phyloP scores from a whole-genome alignment of 306 rosid genomes.

The Cucurbita ficifolia region DNA sequence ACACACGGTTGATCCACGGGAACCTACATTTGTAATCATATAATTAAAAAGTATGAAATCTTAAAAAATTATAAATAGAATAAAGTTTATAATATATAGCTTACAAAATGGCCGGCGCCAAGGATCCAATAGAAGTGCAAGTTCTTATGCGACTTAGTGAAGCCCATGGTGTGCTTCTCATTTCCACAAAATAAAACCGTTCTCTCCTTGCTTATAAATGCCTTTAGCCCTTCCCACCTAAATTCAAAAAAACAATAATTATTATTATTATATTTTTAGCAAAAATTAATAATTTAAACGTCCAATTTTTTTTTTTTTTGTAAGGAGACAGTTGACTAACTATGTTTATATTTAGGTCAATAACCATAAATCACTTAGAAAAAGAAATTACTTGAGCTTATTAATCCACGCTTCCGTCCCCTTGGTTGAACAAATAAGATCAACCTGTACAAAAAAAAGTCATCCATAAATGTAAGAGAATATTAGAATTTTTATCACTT shows the following conservation, averaged over 20 bases:
- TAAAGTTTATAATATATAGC: constrained; percentile 15
- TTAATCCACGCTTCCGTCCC: constrained; percentile 79
- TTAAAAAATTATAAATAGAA: neutral
- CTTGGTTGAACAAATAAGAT: constrained; percentile 80
- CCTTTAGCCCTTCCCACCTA: constrained; percentile 72
- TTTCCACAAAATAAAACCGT: constrained; percentile 44
- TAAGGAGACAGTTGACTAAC: too few species aligned
- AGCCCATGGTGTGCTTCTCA: constrained; percentile 36
- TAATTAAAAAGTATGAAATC: neutral
- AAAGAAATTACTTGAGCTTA: constrained; percentile 46
- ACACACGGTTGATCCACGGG: constrained; percentile 82
- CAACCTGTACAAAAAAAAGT: too few species aligned
- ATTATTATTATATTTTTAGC: too few species aligned
- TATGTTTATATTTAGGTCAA: too few species aligned
- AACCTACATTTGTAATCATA: constrained; percentile 28
- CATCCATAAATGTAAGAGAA: too few species aligned
- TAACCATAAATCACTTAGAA: neutral
- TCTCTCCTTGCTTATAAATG: constrained; percentile 38
- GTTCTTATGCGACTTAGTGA: constrained; percentile 48
- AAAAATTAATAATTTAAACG: too few species aligned
- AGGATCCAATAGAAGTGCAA: constrained; percentile 87
- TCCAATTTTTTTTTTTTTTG: too few species aligned
- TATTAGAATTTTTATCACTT: too few species aligned
- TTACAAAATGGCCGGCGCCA: constrained; percentile 92
- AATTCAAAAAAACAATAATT: neutral